phyloP scores from a whole-genome alignment of 2,329 filamentous ascomycete genomes.

The Xylaria multiplex region DNA sequence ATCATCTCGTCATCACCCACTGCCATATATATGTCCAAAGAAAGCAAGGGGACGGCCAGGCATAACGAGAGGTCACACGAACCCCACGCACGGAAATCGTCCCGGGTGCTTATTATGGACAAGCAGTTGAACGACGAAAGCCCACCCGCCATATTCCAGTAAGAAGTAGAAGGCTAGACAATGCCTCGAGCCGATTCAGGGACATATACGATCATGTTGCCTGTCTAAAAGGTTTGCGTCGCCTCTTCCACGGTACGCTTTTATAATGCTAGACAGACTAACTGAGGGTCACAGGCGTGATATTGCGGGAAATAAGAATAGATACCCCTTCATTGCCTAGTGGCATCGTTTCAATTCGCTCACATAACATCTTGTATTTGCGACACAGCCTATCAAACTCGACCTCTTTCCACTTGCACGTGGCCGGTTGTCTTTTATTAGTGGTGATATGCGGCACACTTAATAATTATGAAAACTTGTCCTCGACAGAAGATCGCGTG shows the following conservation, averaged over 20 bases:
- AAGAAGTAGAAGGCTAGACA: not conserved
- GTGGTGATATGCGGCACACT: not conserved
- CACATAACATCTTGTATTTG: constrained; percentile 13
- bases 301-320: constrained; percentile 29
- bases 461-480: not conserved
- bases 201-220: constrained; percentile 29
- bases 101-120: not conserved
- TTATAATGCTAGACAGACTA: constrained; percentile 19
- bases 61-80: not conserved
- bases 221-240: constrained; percentile 32
- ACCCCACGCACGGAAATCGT: not conserved
- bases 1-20: not conserved
- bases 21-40: not conserved
- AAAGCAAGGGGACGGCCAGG: constrained; percentile 3
- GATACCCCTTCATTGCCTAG: constrained; percentile 31
- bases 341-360: constrained; percentile 19
- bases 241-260: constrained; percentile 15
- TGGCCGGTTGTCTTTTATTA: not conserved
- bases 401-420: not conserved
- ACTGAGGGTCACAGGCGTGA: constrained; percentile 25
- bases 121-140: not conserved
- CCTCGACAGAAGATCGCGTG: not conserved
- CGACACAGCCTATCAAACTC: constrained; percentile 11
- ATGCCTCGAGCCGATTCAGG: constrained; percentile 17
- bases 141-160: not conserved